Evolutionary conservation across 352 stramenopile genomes (phyloP), one percentile per base, ranked within the genome.

Genomic region (Globisporangium takayamanum): DNA sequence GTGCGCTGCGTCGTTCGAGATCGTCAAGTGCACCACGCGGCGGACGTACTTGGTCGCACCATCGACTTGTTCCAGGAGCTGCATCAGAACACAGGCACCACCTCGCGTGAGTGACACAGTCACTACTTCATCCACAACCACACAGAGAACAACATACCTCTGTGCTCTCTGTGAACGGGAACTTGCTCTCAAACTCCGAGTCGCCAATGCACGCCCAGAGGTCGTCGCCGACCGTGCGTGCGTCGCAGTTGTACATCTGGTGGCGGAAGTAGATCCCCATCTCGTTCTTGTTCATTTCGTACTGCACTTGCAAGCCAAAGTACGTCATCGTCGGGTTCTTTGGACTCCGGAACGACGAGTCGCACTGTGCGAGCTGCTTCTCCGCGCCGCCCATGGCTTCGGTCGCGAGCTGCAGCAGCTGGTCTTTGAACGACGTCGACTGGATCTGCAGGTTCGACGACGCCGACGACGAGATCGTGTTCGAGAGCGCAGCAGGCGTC

Each of bases 291-390:
- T 72, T 80, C 73, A 93, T 91, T 46, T 95, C 85, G 60, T 95
- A 95, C 67, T 95, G 85, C 44, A 95, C 85, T 53, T 92, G 78
- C 33, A 95, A 67, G 5, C 85, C 85, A 60, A 95, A 92, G 70
- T 95, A 95, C 26, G 80, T 92, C 83, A 95, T 95, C 30, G 84
- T 93, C 6, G 83, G 86, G 53, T 89, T 92, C 66, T 89, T 91
- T 1, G 85, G 85, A 47, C 79, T 87, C 39, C 78, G 78, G 68
- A 95, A 95, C 2, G 83, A 69, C 22, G 78, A 62, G 48, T 94
- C 84, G 60, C 85, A 91, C 26, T 88, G 70, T 48, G 78, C 66
- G 3, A 93, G 68, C 41, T 88, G 78, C 59, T 88, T 84, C 33
- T 89, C 83, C 0, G 78, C 64, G 28, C 61, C 68, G 7, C 59